A percentile compares a stretch with the other conserved stretches of the same genome.
These are phyloP conservation scores for Mortierella sp. DNA, from an alignment of 371 early-diverging fungal species.

Conservation along the genomic window DNA sequence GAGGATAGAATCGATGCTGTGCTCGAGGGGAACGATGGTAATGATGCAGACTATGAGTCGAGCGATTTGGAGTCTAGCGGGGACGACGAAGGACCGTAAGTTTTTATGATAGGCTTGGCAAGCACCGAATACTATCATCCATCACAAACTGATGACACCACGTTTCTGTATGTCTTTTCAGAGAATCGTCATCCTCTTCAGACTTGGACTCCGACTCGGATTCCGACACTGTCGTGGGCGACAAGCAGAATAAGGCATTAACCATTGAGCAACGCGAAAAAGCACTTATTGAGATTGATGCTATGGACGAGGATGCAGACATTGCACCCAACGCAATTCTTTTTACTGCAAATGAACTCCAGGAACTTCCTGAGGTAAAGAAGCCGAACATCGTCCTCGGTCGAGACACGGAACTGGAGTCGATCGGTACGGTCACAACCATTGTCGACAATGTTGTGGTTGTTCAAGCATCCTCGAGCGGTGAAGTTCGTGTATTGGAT, in stretches of 20 bases:
- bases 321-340: constrained; percentile 51
- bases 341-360: constrained; percentile 68
- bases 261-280: constrained; percentile 49
- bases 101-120: not conserved
- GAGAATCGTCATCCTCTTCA: constrained; percentile 16
- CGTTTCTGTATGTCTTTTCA: constrained; percentile 1
- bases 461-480: constrained; percentile 65
- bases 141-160: not conserved
- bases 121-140: not conserved
- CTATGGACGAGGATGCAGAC: constrained; percentile 50
- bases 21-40: constrained; percentile 27
- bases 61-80: constrained; percentile 52
- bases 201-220: constrained; percentile 54
- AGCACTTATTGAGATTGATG: constrained; percentile 46
- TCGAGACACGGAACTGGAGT: constrained; percentile 59
- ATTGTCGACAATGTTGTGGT: constrained; percentile 83
- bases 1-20: constrained; percentile 45
- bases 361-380: constrained; percentile 62
- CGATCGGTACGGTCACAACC: constrained; percentile 75
- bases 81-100: constrained; percentile 39
- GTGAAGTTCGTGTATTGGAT: constrained; percentile 75
- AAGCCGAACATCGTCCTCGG: constrained; percentile 71
- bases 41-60: constrained; percentile 43
- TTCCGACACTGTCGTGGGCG: constrained; percentile 22
- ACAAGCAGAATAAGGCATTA: constrained; percentile 13